phyloP scores from a whole-genome alignment of 2,329 filamentous ascomycete species.

The Epichloe brachyelytri region DNA sequence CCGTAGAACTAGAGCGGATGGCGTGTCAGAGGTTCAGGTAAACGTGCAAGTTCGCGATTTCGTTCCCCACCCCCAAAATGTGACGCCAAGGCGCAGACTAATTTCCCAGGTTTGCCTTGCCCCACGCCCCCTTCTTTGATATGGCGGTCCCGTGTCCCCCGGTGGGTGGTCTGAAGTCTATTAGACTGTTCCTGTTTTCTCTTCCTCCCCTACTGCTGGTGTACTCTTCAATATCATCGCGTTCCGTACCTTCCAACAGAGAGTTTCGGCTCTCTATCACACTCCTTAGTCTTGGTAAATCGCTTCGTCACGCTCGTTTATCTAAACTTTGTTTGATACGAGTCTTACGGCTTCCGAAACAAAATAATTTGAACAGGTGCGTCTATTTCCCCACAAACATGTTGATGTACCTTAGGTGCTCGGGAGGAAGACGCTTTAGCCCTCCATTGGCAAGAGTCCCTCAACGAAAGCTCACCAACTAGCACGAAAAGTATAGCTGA shows the following conservation, averaged over 20 bases:
- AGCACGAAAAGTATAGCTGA: neutral
- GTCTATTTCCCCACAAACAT: neutral
- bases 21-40: slow-evolving; percentile 6
- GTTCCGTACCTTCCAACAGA: slow-evolving; percentile 37
- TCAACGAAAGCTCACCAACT: neutral
- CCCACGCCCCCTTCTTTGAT: neutral
- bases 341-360: neutral
- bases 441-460: neutral
- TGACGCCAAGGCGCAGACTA: neutral
- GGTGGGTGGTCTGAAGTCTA: neutral
- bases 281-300: slow-evolving; percentile 30
- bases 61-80: neutral
- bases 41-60: neutral
- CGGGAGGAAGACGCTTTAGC: neutral
- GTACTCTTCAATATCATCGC: slow-evolving; percentile 14
- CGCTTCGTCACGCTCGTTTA: slow-evolving; percentile 18
- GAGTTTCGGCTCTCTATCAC: slow-evolving; percentile 41
- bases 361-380: neutral
- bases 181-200: slow-evolving; percentile 1
- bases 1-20: neutral
- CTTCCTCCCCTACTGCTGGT: slow-evolving; percentile 12
- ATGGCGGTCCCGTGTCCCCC: neutral
- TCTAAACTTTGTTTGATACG: slow-evolving; percentile 15
- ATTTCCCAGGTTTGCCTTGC: slow-evolving; percentile 2
- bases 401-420: neutral